Conservation (phyloP, 164 flowering plant species). For the Aristolochia californica region DNA sequence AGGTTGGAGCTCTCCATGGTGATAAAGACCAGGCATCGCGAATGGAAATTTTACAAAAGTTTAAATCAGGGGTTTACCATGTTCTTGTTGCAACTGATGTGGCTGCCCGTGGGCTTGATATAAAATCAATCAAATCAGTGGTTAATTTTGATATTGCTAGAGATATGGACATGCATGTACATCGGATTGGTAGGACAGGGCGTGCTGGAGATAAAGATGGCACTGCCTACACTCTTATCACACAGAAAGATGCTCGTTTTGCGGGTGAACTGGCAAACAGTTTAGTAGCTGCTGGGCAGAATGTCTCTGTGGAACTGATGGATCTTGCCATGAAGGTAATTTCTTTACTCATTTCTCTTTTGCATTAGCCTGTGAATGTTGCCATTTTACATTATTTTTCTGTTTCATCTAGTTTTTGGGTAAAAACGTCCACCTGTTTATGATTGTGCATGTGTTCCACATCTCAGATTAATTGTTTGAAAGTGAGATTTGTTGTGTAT, state of each 20-base stretch:
- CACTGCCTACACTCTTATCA: conserved; percentile 77
- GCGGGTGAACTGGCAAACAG: conserved; percentile 94
- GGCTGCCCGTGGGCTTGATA: conserved; percentile 97
- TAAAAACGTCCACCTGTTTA: too few species aligned
- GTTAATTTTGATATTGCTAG: conserved; percentile 90
- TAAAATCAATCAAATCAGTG: conserved; percentile 85
- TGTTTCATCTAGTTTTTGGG: too few species aligned
- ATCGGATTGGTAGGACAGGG: conserved; percentile 99
- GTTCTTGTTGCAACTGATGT: conserved; percentile 95
- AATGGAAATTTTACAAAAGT: conserved; percentile 75
- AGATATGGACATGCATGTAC: conserved; percentile 98
- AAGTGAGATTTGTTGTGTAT: too few species aligned
- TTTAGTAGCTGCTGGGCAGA: conserved; percentile 96
- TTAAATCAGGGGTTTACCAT: conserved; percentile 71
- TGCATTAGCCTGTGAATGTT: background rate
- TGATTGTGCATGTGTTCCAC: too few species aligned
- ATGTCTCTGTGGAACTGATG: conserved; percentile 75
- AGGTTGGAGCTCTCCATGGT: conserved; percentile 92
- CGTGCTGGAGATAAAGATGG: conserved; percentile 99
- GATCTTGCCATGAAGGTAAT: conserved; percentile 99
- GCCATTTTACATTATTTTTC: background rate
- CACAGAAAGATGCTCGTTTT: conserved; percentile 88
- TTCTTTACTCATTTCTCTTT: background rate
- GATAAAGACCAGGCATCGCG: conserved; percentile 96
- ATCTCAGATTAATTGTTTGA: too few species aligned